Evolutionary conservation across 1,139 yeast species (phyloP), one percentile per base, ranked within the genome.

Genomic region (Casaregolazyma suthepensis): DNA sequence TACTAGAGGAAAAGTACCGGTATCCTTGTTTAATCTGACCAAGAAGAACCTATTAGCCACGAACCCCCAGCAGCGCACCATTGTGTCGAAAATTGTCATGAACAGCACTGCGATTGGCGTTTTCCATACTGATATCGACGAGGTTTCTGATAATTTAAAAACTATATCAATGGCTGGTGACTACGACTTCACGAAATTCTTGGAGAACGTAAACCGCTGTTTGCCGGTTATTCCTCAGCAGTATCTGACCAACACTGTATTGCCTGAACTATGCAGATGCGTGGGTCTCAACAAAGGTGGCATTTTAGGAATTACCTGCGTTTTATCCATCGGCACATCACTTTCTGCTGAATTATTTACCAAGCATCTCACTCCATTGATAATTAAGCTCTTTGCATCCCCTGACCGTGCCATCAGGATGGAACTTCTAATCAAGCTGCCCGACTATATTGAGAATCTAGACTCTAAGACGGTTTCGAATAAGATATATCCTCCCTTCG

Each of bases 331-430:
- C 23, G 74, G 80, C 51, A 15, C 38, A 3, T 20, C 48, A 7
- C 29, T 46, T 18, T 23, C 49, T 20, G 43, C n/a, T 2, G 31
- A 29, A 12, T 23, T 46, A 23, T 42, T 29, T 58, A 71, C 72
- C 45, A 74, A 72, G 40, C 58, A 71, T 6, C 73, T 87, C 12
- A 81, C 84, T 56, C 94, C 95, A 1, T 72, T 84, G 0, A 75
- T 89, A 22, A 75, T 87, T 42, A 75, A 78, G 50, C 77, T 86
- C 38, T 91, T 83, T 65, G 67, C 79, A 1, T 72, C 85, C 40
- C 79, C 85, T 9, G 96, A 91, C 69, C 76, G 98, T 58, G 82
- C 91, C 1, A 75, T 89, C 4, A 75, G 98, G 57, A 76, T 89
- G 62, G 77, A 84, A 19, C 72, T 93, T 45, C 74, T 93, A 56